phyloP scores from a whole-genome alignment of 148 eudicot genomes.

The Chenopodium quinoa region DNA sequence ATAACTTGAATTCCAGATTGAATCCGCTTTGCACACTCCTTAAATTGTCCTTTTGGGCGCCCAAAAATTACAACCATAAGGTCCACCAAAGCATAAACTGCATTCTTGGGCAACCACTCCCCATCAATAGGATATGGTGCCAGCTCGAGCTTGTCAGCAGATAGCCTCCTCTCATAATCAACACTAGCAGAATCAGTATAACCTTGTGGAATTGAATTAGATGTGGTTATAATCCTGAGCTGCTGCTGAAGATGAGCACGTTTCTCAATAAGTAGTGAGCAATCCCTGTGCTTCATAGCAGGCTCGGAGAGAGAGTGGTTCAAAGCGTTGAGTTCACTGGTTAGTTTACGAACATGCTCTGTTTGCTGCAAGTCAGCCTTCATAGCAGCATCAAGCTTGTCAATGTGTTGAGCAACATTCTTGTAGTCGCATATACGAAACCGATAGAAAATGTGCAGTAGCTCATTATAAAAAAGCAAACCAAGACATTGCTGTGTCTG shows the following conservation, averaged over 20 bases:
- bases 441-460: slow-evolving; percentile 83
- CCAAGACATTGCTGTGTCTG: slow-evolving; percentile 82
- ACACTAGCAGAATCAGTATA: slow-evolving; percentile 52
- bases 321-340: slow-evolving; percentile 56
- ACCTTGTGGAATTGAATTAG: slow-evolving; percentile 38
- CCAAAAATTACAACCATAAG: slow-evolving; percentile 75
- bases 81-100: slow-evolving; percentile 86
- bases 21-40: slow-evolving; percentile 86
- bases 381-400: slow-evolving; percentile 82
- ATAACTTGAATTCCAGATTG: slow-evolving; percentile 74
- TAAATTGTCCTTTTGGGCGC: slow-evolving; percentile 91
- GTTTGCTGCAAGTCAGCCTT: slow-evolving; percentile 72
- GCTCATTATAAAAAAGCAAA: slow-evolving; percentile 79
- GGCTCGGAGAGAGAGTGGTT: slow-evolving; percentile 53
- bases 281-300: slow-evolving; percentile 52
- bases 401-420: slow-evolving; percentile 76
- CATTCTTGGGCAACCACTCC: slow-evolving; percentile 96
- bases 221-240: slow-evolving; percentile 40
- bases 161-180: slow-evolving; percentile 59
- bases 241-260: slow-evolving; percentile 67
- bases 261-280: slow-evolving; percentile 49
- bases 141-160: slow-evolving; percentile 69
- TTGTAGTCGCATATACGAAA: slow-evolving; percentile 94
- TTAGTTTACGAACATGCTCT: slow-evolving; percentile 48
- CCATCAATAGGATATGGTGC: slow-evolving; percentile 95